These are phyloP conservation scores for Viola odorata DNA, from an alignment of 345 rosid species.

Conservation along the genomic window DNA sequence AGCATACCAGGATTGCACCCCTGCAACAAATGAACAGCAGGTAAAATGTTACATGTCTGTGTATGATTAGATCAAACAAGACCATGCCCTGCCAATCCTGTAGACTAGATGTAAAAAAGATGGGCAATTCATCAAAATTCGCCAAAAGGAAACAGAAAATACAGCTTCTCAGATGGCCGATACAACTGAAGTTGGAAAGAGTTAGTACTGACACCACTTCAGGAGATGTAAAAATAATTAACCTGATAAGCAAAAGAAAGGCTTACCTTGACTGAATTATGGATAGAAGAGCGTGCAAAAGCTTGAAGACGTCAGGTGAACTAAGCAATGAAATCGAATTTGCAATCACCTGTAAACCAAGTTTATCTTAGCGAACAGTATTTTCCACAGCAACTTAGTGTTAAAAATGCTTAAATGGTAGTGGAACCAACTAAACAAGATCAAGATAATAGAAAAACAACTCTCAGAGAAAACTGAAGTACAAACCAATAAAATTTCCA, in stretches of 20 bases:
- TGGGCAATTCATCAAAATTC: background rate
- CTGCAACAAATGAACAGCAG: conserved; percentile 29
- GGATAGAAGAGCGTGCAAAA: conserved; percentile 61
- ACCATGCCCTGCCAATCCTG: background rate
- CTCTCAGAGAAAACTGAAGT: background rate
- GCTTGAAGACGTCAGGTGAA: conserved; percentile 73
- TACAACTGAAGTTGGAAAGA: background rate
- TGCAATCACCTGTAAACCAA: conserved; percentile 59
- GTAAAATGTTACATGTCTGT: background rate
- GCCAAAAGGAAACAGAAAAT: background rate
- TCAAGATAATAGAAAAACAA: background rate
- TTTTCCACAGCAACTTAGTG: background rate
- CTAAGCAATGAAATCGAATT: conserved; percentile 69
- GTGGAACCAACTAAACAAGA: background rate
- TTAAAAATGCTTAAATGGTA: background rate
- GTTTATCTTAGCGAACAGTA: background rate
- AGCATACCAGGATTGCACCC: conserved; percentile 82
- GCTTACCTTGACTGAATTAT: conserved; percentile 70
- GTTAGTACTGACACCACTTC: background rate
- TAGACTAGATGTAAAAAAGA: background rate
- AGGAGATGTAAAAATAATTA: background rate
- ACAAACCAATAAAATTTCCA: background rate
- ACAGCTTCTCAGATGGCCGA: background rate
- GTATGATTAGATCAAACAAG: background rate
- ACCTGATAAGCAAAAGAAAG: background rate